Conservation (phyloP, 148 eudicot genomes). For the Arbutus unedo region DNA sequence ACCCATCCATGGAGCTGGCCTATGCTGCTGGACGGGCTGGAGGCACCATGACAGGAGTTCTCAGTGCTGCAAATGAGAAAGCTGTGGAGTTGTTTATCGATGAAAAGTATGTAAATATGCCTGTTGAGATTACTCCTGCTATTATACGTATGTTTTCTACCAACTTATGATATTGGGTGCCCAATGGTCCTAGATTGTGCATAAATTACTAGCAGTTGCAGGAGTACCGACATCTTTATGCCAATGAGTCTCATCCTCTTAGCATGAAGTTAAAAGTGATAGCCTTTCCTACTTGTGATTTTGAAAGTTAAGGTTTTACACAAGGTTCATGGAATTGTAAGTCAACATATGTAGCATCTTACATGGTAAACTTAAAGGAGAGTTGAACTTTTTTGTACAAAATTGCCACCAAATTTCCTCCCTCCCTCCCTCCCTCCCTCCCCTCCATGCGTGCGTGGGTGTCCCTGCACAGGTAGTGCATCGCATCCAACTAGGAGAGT, state of each 20-base stretch:
- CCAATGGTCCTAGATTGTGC: neutral
- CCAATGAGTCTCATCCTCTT: neutral
- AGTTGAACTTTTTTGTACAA: neutral
- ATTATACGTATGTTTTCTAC: neutral
- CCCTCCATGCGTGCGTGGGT: neutral
- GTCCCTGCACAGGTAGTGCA: neutral
- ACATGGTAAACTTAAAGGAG: constrained; percentile 1
- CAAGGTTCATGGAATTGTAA: neutral
- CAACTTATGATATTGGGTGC: neutral
- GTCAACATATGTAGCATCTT: neutral
- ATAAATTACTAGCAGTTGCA: neutral
- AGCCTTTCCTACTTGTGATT: neutral
- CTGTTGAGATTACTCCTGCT: neutral
- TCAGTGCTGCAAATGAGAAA: constrained; percentile 96
- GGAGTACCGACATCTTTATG: neutral
- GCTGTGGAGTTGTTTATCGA: constrained; percentile 92
- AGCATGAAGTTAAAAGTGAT: neutral
- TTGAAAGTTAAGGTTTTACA: neutral
- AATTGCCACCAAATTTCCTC: neutral
- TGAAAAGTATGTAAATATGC: constrained; percentile 57
- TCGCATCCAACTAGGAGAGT: neutral
- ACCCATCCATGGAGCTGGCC: constrained; percentile 95
- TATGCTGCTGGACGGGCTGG: constrained; percentile 96
- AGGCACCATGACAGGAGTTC: constrained; percentile 97
- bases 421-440: neutral